Conservation (phyloP, 176 grass and related monocot genomes). For the Tillandsia leiboldiana region DNA sequence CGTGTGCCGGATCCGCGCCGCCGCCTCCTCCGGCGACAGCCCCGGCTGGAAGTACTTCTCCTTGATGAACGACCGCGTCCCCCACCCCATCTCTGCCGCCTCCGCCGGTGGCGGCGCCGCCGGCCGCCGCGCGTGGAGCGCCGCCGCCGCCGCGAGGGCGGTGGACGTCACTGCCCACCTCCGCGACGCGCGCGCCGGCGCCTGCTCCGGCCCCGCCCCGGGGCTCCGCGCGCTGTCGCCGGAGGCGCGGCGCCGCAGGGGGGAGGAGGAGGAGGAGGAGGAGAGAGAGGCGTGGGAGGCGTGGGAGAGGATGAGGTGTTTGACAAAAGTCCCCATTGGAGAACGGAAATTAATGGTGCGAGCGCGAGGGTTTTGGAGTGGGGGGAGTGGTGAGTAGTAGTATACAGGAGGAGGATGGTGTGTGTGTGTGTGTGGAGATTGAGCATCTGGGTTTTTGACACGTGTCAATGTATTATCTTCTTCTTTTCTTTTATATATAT, state of each 20-base stretch:
- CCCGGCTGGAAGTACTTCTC: constrained; percentile 75
- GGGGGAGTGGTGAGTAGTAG: neutral
- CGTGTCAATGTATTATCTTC: no score
- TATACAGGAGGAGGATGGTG: no score
- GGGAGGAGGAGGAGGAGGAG: neutral
- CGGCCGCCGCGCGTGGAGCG: constrained; percentile 26
- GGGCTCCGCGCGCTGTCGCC: neutral
- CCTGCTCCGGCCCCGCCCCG: neutral
- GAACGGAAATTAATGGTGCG: neutral
- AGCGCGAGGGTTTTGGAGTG: constrained; percentile 25
- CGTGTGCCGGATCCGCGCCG: constrained; percentile 75
- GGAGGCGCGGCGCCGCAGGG: neutral
- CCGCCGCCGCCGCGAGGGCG: constrained; percentile 28
- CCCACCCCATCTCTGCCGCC: constrained; percentile 39
- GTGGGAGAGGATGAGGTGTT: constrained; percentile 68
- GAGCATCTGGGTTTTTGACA: no score
- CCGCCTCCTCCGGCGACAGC: constrained; percentile 59
- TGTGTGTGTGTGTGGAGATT: no score
- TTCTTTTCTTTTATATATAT: no score
- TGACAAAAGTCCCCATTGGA: constrained; percentile 65
- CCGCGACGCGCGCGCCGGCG: neutral
- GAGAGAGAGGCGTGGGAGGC: constrained; percentile 1
- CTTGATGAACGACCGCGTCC: constrained; percentile 58
- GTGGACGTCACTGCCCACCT: constrained; percentile 20
- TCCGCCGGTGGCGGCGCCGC: constrained; percentile 28